Evolutionary conservation across 768 basidiomycete genomes (phyloP), one percentile per base, ranked within the genome.

Genomic region (Cystobasidiopsis lactophilus): DNA sequence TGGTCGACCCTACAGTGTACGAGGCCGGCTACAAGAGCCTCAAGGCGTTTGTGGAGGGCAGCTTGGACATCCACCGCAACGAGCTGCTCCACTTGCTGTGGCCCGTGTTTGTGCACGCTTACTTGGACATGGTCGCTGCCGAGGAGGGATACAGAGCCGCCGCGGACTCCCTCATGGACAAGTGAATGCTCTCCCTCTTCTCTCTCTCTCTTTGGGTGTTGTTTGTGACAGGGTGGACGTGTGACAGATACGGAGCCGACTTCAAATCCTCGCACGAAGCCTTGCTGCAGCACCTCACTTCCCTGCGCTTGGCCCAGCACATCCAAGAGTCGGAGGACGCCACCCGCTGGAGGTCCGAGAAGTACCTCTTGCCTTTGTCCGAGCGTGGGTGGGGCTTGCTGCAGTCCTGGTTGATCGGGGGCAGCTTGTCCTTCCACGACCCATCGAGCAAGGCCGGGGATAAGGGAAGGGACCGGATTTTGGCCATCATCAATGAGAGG

Each of bases 51-150:
- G 54, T 55, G 5, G 29, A 55, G 18, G 54, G 54, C 23, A 52
- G 61, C 16, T 53, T 63, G 51, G 62, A 62, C 55, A 63, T 62
- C 31, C 61, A 62, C 48, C 64, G 96, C 82, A 85, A 85, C 51
- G 89, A 98, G 67, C 82, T 98, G 60, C 74, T 82, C 41, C 88
- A 85, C 41, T 80, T 98, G 33, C 69, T 93, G 16, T 93, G 88
- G 63, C 93, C 93, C 2, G 82, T 98, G 57, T 96, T 95, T 64
- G 85, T 83, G 47, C 86, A 98, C 67, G 95, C 95, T 64, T 95
- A 91, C 66, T 72, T 98, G 29, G 91, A 95, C 65, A 74, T 98
- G 46, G 78, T 96, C 44, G 80, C 86, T 60, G 77, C 79, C 48
- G 86, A 85, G 10, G 85, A 83, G 66, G 79, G 82, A 63, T 19